Conservation (phyloP, 352 stramenopile genomes). For the Saprolegnia diclina region DNA sequence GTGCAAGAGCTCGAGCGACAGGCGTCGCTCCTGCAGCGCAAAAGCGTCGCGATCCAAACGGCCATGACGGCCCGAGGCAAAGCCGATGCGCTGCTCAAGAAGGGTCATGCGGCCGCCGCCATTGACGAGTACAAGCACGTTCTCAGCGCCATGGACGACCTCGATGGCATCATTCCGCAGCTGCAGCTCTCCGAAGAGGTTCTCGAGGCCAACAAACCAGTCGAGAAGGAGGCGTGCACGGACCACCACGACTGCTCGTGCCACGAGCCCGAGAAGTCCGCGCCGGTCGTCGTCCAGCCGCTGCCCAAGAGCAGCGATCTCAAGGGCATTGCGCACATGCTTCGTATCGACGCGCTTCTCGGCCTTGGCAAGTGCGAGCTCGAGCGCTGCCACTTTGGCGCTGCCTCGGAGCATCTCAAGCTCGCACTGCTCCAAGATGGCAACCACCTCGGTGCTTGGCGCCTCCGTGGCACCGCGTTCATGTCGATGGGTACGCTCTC, state of each 20-base stretch:
- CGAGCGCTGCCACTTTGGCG: conserved; percentile 21
- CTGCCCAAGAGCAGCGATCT: conserved; percentile 23
- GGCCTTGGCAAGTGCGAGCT: conserved; percentile 25
- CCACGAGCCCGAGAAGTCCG: not conserved
- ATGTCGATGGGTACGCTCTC: conserved; percentile 10
- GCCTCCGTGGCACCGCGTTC: conserved; percentile 14
- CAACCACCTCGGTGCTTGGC: conserved; percentile 24
- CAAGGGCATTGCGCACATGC: conserved; percentile 23
- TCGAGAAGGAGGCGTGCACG: not conserved
- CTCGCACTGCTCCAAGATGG: conserved; percentile 14
- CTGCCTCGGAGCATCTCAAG: conserved; percentile 16
- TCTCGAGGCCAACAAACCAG: conserved; percentile 7
- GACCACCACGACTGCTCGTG: conserved; percentile 1
- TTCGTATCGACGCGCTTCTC: conserved; percentile 14
- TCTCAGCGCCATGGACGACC: not conserved
- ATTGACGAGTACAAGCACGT: not conserved
- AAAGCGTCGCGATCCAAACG: conserved; percentile 18
- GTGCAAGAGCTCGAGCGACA: conserved; percentile 17
- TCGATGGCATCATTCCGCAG: conserved; percentile 17
- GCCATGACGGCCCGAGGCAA: conserved; percentile 11
- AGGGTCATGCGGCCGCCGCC: not conserved
- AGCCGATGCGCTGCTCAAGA: conserved; percentile 4
- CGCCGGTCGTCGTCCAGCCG: not conserved
- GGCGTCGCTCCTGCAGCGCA: conserved; percentile 3
- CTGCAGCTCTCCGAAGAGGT: not conserved